Percentiles rank a stretch among this genome's conserved stretches.
Evolutionary conservation across 2,329 filamentous ascomycete species (phyloP).

Genomic region (Clarireedia homoeocarpa): DNA sequence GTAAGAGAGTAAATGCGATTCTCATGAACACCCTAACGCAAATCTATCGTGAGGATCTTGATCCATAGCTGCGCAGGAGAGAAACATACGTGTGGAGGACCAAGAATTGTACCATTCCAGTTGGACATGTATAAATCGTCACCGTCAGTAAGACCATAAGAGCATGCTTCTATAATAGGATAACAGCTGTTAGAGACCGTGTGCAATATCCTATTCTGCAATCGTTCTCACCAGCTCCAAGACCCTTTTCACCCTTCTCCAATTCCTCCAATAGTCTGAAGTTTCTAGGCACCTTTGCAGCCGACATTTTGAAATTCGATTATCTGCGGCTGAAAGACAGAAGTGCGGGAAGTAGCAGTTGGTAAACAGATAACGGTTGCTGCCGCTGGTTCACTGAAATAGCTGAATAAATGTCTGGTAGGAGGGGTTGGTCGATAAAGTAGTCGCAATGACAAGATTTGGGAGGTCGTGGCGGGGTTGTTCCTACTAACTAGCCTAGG

Average conservation of each 20-base stretch:
- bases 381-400: too few relatives aligned
- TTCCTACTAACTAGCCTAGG: neutral
- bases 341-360: neutral
- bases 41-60: neutral
- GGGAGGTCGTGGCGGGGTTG: slow-evolving; percentile 1
- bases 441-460: neutral
- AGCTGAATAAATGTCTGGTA: neutral
- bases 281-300: slow-evolving; percentile 82
- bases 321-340: neutral
- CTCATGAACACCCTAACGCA: slow-evolving; percentile 76
- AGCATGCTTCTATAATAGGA: slow-evolving; percentile 69
- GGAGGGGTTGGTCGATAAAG: neutral
- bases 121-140: slow-evolving; percentile 96
- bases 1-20: slow-evolving; percentile 98
- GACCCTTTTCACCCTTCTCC: slow-evolving; percentile 97
- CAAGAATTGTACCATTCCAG: slow-evolving; percentile 97
- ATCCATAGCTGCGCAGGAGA: neutral
- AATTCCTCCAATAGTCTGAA: slow-evolving; percentile 95
- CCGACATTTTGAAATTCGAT: slow-evolving; percentile 21
- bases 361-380: neutral
- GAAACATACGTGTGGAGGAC: slow-evolving; percentile 78
- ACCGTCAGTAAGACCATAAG: slow-evolving; percentile 87
- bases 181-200: neutral
- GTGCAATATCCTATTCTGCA: neutral
- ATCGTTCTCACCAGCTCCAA: slow-evolving; percentile 65